Base-by-base conservation (phyloP, 202 grass and related monocot species). In the Elaeis oleifera region DNA sequence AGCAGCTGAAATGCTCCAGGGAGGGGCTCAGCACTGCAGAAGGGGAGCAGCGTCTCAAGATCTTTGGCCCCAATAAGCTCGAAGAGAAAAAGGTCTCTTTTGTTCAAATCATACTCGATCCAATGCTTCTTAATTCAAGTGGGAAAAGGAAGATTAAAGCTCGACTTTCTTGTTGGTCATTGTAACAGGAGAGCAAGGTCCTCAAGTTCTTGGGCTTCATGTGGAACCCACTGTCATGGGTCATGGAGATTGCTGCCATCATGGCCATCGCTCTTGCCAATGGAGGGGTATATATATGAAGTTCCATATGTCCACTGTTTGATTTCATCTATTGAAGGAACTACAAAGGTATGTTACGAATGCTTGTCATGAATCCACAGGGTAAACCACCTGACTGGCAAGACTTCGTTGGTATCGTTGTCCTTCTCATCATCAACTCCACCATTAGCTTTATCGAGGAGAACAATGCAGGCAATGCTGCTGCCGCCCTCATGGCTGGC, bases 141-240 rank as follows among this genome's bases (percentile, higher is more conserved):
- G 11, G 11, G 2, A 13, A 44, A 14, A 44, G 9, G 9, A 13
- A 14, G 36, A 13, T 44, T 13, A 13, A 44, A 44, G 9, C 36
- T 44, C 36, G 3, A 9, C 11, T 44, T 44, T 44, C 36, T 13
- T 13, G 8, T 13, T 44, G 9, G 9, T 44, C 36, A 3, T 6
- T 44, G 26, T 31, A 24, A 57, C 76, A 91, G 78, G 88, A 92
- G 67, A 91, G 80, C 74, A 88, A 91, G 58, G 6, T 91, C 13
- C 83, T 91, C 80, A 88, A 91, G 69, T 87, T 88, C 31, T 3
- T 91, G 5, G 88, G 88, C 1, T 91, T 91, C 78, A 91, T 87
- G 88, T 91, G 83, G 83, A 91, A 91, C 56, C 88, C 88, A 2
- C 77, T 91, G 5, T 91, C 88, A 2, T 91, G 88, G 83, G 88